Evolutionary conservation across 768 basidiomycete genomes (phyloP), one percentile per base, ranked within the genome.

Genomic region (Rossbeevera mucosa): DNA sequence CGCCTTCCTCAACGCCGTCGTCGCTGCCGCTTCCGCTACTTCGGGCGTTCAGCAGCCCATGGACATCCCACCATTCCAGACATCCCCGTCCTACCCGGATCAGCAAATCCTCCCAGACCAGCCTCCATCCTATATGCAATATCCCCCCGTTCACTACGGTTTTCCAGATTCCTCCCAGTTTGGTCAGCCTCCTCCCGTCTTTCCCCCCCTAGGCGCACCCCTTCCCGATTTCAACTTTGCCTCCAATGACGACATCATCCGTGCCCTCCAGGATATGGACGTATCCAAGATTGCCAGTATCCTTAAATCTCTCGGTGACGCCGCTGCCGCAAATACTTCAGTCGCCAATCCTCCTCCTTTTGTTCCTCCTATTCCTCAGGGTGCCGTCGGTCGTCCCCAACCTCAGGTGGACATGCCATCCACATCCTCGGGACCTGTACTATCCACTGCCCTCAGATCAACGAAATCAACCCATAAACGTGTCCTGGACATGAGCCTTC

Each of bases 201-300:
- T 59, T 45, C 58, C 64, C 12, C 48, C 51, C 25, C 25, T 65
- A 5, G 57, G 48, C 13, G 57, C 52, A 2, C 58, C 61, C 4
- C 54, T 71, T 36, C 69, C 72, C 14, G 74, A 73, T 22, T 62
- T 76, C n/a, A 67, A 64, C 24, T 71, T 71, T 50, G 74, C 76
- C 12, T 85, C 85, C 22, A 86, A 81, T 59, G 88, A 91, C 44
- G 85, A 88, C 54, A 79, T 91, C 42, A 70, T 90, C 41, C 86
- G 83, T 29, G 82, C 81, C 11, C 68, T 91, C 45, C 87, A 90
- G 64, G 81, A 83, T 44, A 71, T 90, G 54, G 88, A 91, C 58
- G 58, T 71, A 9, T 76, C 83, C 47, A 88, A 83, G 70, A 79
- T 91, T 51, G 80, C 85, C 0, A 77, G 73, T 49, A 84, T 82